Conservation (phyloP, 805 yeast species). For the Cyberlindnera maclurae region DNA sequence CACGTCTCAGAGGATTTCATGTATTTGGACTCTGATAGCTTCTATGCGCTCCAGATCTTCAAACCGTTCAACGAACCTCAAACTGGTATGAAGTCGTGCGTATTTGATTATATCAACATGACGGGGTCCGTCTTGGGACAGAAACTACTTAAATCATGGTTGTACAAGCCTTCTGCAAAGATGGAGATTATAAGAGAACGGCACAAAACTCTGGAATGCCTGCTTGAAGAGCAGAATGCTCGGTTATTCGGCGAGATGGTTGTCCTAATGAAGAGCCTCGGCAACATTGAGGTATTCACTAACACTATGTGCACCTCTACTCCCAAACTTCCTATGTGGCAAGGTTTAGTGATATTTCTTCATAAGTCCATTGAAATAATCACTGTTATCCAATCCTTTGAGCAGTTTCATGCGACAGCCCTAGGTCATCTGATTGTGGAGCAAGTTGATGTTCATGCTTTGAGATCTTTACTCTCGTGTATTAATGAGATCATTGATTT, state of each 20-base stretch:
- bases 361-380: conserved; percentile 14
- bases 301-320: conserved; percentile 22
- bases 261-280: conserved; percentile 19
- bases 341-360: conserved; percentile 21
- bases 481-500: conserved; percentile 30
- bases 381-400: neutral
- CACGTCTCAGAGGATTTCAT: conserved; percentile 11
- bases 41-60: conserved; percentile 23
- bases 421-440: conserved; percentile 15
- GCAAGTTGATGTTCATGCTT: conserved; percentile 4
- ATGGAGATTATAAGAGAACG: conserved; percentile 24
- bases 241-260: conserved; percentile 18
- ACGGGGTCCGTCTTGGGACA: conserved; percentile 26
- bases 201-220: conserved; percentile 21
- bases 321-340: conserved; percentile 25
- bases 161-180: conserved; percentile 29
- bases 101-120: conserved; percentile 18
- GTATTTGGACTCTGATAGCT: conserved; percentile 25
- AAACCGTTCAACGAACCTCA: conserved; percentile 3
- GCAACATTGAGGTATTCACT: conserved; percentile 23
- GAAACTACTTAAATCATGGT: conserved; percentile 27
- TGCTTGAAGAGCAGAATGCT: conserved; percentile 20
- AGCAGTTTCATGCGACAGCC: neutral
- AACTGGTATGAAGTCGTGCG: conserved; percentile 10
- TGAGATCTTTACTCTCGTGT: conserved; percentile 12